These are phyloP conservation scores for Apocynum venetum DNA, from an alignment of 257 asterid species.

Conservation along the genomic window DNA sequence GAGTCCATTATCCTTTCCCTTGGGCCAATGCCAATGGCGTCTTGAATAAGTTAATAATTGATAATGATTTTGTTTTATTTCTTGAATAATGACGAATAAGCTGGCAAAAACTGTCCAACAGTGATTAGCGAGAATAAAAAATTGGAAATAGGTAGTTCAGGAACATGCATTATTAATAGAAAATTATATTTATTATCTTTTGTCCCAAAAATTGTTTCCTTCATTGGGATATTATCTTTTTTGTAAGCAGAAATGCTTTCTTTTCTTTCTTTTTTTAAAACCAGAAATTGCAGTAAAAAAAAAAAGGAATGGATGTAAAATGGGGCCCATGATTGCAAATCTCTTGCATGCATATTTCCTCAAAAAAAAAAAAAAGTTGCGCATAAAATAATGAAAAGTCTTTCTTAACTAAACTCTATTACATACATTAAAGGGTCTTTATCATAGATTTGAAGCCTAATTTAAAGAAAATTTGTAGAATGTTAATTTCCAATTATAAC, in stretches of 20 bases:
- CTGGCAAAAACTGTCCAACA: slow-evolving; percentile 20
- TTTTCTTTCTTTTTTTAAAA: too few species aligned
- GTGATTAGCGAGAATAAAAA: not conserved
- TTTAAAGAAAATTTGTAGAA: not conserved
- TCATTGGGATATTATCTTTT: too few species aligned
- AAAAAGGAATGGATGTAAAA: too few species aligned
- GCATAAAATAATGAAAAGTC: not conserved
- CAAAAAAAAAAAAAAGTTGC: too few species aligned
- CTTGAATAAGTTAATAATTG: not conserved
- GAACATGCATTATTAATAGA: too few species aligned
- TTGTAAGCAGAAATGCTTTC: too few species aligned
- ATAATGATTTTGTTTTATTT: not conserved
- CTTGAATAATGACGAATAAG: not conserved
- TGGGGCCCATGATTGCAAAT: too few species aligned
- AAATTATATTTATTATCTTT: too few species aligned
- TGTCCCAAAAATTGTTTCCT: too few species aligned
- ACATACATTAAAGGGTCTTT: not conserved
- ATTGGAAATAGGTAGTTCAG: not conserved
- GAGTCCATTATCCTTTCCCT: not conserved
- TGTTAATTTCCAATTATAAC: too few species aligned
- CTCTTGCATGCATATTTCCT: too few species aligned
- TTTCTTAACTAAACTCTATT: not conserved
- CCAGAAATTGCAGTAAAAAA: too few species aligned
- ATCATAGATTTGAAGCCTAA: not conserved
- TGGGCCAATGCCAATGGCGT: not conserved